These are phyloP conservation scores for Neckera pumila DNA, from an alignment of 225 moss, liverwort and hornwort species.

Conservation along the genomic window DNA sequence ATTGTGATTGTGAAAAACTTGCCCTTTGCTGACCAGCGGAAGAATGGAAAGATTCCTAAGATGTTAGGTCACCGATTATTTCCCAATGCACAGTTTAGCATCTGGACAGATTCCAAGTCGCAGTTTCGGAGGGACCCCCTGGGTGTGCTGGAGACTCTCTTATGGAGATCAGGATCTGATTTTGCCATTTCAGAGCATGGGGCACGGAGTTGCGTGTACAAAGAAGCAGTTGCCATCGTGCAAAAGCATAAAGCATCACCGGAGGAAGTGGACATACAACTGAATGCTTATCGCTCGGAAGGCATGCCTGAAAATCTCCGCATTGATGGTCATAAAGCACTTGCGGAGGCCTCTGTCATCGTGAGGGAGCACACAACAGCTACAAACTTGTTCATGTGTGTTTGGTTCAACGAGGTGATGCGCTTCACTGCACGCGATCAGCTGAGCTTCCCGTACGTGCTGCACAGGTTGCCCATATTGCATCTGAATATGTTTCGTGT, in stretches of 20 bases:
- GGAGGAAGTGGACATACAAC: slow-evolving; percentile 68
- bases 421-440: slow-evolving; percentile 95
- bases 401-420: slow-evolving; percentile 98
- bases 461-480: slow-evolving; percentile 51
- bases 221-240: slow-evolving; percentile 79
- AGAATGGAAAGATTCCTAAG: slow-evolving; percentile 97
- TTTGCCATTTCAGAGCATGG: slow-evolving; percentile 96
- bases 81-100: slow-evolving; percentile 75
- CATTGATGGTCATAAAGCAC: slow-evolving; percentile 79
- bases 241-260: slow-evolving; percentile 83
- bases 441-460: slow-evolving; percentile 82
- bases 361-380: slow-evolving; percentile 81
- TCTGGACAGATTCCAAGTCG: slow-evolving; percentile 98
- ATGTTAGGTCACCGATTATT: slow-evolving; percentile 89
- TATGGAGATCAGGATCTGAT: slow-evolving; percentile 49
- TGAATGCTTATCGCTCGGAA: slow-evolving; percentile 66
- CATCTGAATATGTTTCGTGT: slow-evolving; percentile 77
- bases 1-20: slow-evolving; percentile 77
- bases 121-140: slow-evolving; percentile 95
- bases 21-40: slow-evolving; percentile 85
- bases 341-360: slow-evolving; percentile 91
- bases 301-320: slow-evolving; percentile 58
- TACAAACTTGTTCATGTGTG: slow-evolving; percentile 96
- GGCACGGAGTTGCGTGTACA: slow-evolving; percentile 81
- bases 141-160: slow-evolving; percentile 80